Conservation (phyloP, 2,329 filamentous ascomycete genomes). For the Fusarium floridanum region DNA sequence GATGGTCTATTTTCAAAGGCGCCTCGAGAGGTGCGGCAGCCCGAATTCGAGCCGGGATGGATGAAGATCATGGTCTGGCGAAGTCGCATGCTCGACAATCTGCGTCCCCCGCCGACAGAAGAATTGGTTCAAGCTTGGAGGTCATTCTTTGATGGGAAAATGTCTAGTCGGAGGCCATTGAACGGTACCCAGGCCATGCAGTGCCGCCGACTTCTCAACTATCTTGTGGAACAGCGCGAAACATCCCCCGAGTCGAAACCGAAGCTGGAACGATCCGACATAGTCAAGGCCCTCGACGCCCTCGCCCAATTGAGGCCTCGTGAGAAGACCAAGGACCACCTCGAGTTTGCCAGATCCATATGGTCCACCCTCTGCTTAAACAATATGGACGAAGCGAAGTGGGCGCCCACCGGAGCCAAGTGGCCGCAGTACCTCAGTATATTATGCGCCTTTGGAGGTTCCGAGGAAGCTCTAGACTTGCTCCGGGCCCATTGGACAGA, state of each 20-base stretch:
- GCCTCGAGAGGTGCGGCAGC: constrained; percentile 69
- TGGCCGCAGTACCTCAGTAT: constrained; percentile 54
- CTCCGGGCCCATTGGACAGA: constrained; percentile 52
- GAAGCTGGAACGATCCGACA: constrained; percentile 51
- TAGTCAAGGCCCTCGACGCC: constrained; percentile 58
- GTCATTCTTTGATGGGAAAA: constrained; percentile 71
- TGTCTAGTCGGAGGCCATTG: constrained; percentile 61
- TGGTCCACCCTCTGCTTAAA: constrained; percentile 50
- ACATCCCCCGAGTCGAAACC: constrained; percentile 11
- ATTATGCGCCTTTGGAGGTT: constrained; percentile 66
- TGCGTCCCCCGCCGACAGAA: constrained; percentile 72
- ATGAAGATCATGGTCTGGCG: constrained; percentile 77
- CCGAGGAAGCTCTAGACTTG: constrained; percentile 64
- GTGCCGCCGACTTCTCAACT: constrained; percentile 68
- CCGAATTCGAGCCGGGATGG: constrained; percentile 78
- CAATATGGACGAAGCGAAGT: constrained; percentile 34
- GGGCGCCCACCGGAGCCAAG: constrained; percentile 34
- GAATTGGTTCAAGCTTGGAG: constrained; percentile 75
- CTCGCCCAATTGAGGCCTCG: constrained; percentile 57
- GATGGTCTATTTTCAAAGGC: constrained; percentile 70
- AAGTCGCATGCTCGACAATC: constrained; percentile 71
- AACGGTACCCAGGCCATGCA: constrained; percentile 75
- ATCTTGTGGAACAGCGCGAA: constrained; percentile 60
- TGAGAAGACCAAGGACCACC: constrained; percentile 60
- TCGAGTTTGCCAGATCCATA: constrained; percentile 61